phyloP scores from a whole-genome alignment of 1,284 basidiomycete genomes.

The Agroathelia rolfsii region DNA sequence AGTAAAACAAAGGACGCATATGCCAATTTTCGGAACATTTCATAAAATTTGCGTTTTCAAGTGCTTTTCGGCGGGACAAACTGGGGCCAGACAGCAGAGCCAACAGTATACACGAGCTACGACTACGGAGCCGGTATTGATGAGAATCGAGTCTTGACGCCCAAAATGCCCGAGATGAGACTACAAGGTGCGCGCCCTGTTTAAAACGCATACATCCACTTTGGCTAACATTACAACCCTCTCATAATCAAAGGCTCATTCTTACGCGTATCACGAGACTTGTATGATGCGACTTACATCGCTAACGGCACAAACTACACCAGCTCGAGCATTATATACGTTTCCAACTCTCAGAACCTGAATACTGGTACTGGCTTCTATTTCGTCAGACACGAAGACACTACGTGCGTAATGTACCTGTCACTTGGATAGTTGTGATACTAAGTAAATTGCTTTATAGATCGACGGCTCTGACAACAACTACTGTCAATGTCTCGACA shows the following conservation, averaged over 20 bases:
- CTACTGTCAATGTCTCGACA: constrained; percentile 29
- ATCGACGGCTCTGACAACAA: constrained; percentile 29
- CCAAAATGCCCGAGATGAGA: constrained; percentile 49
- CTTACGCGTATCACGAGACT: constrained; percentile 36
- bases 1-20: too few relatives aligned
- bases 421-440: too few relatives aligned
- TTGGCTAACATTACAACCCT: constrained; percentile 15
- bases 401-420: constrained; percentile 24
- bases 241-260: constrained; percentile 33
- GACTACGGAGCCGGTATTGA: constrained; percentile 43
- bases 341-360: constrained; percentile 36
- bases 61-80: constrained; percentile 44
- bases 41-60: too few relatives aligned
- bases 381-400: constrained; percentile 35
- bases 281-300: constrained; percentile 29
- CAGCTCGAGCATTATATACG: constrained; percentile 32
- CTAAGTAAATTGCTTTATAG: too few relatives aligned
- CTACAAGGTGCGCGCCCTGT: constrained; percentile 29
- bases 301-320: constrained; percentile 39
- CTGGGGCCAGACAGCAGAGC: constrained; percentile 38
- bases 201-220: constrained; percentile 16
- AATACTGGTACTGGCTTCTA: constrained; percentile 40
- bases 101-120: constrained; percentile 36
- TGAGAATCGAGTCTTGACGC: constrained; percentile 36
- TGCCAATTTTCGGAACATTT: too few relatives aligned